phyloP scores from a whole-genome alignment of 768 basidiomycete genomes.

The Dentipellis fragilis region DNA sequence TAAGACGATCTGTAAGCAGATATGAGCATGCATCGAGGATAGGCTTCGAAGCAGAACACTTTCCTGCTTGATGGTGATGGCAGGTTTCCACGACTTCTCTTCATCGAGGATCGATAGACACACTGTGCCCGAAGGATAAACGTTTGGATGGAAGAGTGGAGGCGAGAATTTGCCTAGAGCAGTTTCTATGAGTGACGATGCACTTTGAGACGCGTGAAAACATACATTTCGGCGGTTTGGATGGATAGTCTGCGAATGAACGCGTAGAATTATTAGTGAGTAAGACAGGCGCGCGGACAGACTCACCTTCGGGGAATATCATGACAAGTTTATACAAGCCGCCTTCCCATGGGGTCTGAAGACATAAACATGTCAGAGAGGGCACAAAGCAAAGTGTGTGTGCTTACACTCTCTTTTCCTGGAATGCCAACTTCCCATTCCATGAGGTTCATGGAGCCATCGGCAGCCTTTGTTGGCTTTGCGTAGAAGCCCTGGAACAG shows the following conservation, averaged over 20 bases:
- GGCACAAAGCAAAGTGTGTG: constrained; percentile 12
- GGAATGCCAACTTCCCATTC: constrained; percentile 99
- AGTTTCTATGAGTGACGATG: no score
- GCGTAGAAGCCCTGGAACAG: constrained; percentile 85
- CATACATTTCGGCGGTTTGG: constrained; percentile 88
- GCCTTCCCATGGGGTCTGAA: constrained; percentile 91
- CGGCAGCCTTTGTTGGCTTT: constrained; percentile 78
- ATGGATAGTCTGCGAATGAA: constrained; percentile 67
- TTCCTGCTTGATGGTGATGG: constrained; percentile 98
- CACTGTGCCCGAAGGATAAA: constrained; percentile 97
- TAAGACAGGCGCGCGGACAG: neutral
- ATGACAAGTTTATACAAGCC: constrained; percentile 91
- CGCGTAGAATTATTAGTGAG: constrained; percentile 2
- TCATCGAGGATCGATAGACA: constrained; percentile 97
- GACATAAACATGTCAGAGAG: neutral
- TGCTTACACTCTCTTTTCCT: constrained; percentile 73
- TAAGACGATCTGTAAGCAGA: constrained; percentile 62
- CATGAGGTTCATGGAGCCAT: constrained; percentile 94
- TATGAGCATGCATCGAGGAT: no score
- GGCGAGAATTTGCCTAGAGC: constrained; percentile 88
- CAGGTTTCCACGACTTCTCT: constrained; percentile 98
- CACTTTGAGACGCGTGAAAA: constrained; percentile 6
- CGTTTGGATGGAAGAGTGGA: constrained; percentile 94
- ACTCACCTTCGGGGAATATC: constrained; percentile 90
- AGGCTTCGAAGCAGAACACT: constrained; percentile 4